A percentile compares a stretch with the other conserved stretches of the same genome.
These are phyloP conservation scores for Penicillium canescens DNA, from an alignment of 495 filamentous ascomycete genomes.

Conservation along the genomic window DNA sequence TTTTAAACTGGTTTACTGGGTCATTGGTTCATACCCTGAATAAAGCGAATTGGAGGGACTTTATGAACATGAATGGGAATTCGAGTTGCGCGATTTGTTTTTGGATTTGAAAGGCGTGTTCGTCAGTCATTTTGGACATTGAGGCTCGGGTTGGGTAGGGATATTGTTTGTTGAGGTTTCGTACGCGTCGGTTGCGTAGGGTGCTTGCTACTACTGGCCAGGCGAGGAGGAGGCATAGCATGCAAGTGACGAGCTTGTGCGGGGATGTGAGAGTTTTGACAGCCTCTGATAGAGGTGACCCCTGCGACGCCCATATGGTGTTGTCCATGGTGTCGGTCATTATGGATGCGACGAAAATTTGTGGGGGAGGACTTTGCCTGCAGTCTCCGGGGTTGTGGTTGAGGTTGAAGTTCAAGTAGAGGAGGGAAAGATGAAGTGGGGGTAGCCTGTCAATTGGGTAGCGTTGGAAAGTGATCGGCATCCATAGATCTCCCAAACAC, in stretches of 20 bases:
- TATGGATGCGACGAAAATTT: neutral
- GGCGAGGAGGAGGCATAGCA: conserved; percentile 20
- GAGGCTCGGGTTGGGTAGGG: conserved; percentile 55
- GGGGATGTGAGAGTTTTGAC: conserved; percentile 8
- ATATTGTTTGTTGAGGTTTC: conserved; percentile 45
- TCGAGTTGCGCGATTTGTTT: conserved; percentile 48
- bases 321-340: conserved; percentile 12
- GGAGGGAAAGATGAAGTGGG: too few relatives aligned
- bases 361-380: too few relatives aligned
- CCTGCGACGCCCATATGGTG: neutral
- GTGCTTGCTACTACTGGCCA: conserved; percentile 33
- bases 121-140: conserved; percentile 61
- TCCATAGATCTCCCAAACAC: too few relatives aligned
- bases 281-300: conserved; percentile 1
- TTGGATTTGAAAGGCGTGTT: conserved; percentile 60
- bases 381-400: too few relatives aligned
- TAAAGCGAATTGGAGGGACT: conserved; percentile 63
- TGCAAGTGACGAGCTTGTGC: conserved; percentile 26
- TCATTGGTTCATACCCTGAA: conserved; percentile 48
- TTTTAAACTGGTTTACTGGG: neutral
- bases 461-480: too few relatives aligned
- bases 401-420: too few relatives aligned
- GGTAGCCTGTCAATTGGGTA: too few relatives aligned
- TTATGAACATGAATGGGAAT: conserved; percentile 57
- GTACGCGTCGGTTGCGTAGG: conserved; percentile 52